Base-by-base conservation (phyloP, 352 stramenopile species). In the Globisporangium sylvaticum region DNA sequence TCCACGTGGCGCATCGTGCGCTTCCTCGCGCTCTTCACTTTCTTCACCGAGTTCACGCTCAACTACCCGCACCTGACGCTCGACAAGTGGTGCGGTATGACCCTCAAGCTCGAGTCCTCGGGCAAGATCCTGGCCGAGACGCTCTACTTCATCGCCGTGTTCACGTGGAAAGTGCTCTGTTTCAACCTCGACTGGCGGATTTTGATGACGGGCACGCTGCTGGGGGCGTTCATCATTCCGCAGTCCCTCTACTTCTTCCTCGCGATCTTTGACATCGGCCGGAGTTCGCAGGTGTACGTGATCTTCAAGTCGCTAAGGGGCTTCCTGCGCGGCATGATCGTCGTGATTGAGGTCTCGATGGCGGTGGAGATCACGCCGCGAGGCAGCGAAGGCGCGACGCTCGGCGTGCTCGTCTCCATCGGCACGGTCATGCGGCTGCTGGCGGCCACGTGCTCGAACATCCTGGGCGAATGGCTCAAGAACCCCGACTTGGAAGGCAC, bases 1-100 rank as follows among this genome's bases (percentile, higher is more conserved):
- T 83, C 82, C 0, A 87, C 77, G n/a, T 76, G 70, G 37, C 54
- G 64, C 29, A 56, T 89, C 52, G 72, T 87, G 50, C 76, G 72
- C 9, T 91, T 91, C 61, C 76, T 91, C 60, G 77, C 77, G 44
- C 52, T 87, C 22, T 86, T 87, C 62, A 71, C 83, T 12, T 86
- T 85, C 62, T 74, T 87, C 68, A 79, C 78, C 46, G 79, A 89
- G 64, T 91, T 88, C 57, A 73, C 68, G 18, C 64, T 91, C 57
- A 77, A 67, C 31, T 90, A 84, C 58, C 72, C 80, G 3, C 67
- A 83, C 55, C 61, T 72, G 14, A 70, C 76, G 46, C 70, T 91
- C 12, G 73, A 82, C 22, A 66, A 68, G 39, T 81, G 82, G 66
- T 85, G 72, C 18, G 66, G 67, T 24, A 70, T 88, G 4, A 77